Evolutionary conservation across 805 yeast genomes (phyloP).

Genomic region (Ogataea ramenticola): DNA sequence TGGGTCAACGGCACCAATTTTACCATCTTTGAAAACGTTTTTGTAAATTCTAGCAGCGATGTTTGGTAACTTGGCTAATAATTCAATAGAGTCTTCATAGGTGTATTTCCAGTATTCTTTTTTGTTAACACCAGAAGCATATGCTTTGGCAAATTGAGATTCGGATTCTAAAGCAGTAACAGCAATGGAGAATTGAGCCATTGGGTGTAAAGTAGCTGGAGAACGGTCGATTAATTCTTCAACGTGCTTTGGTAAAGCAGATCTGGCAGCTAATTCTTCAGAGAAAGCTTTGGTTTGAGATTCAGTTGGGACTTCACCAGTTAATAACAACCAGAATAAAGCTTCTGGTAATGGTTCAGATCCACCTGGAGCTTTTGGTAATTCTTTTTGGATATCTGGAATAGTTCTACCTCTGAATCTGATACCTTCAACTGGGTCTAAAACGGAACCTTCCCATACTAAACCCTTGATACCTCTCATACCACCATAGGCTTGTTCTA

Average conservation of each 20-base stretch:
- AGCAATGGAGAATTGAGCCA: slow-evolving; percentile 86
- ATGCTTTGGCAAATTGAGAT: slow-evolving; percentile 79
- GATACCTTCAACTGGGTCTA: slow-evolving; percentile 81
- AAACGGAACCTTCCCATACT: slow-evolving; percentile 85
- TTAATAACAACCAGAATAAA: slow-evolving; percentile 72
- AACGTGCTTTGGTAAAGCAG: slow-evolving; percentile 74
- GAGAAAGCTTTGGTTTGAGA: slow-evolving; percentile 64
- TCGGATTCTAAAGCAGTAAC: slow-evolving; percentile 75
- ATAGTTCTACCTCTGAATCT: slow-evolving; percentile 81
- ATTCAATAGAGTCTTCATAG: slow-evolving; percentile 72
- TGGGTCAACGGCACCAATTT: slow-evolving; percentile 42
- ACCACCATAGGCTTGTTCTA: slow-evolving; percentile 87
- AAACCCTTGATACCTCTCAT: slow-evolving; percentile 83
- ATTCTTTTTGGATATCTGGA: slow-evolving; percentile 65
- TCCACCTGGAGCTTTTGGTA: slow-evolving; percentile 71
- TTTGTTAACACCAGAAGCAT: slow-evolving; percentile 77
- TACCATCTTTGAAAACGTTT: slow-evolving; percentile 79
- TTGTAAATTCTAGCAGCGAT: slow-evolving; percentile 81
- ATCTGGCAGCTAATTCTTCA: slow-evolving; percentile 72
- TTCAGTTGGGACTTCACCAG: slow-evolving; percentile 77
- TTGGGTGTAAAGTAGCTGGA: slow-evolving; percentile 76
- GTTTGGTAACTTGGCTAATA: slow-evolving; percentile 73
- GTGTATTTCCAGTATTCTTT: slow-evolving; percentile 80
- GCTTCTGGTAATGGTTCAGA: slow-evolving; percentile 68
- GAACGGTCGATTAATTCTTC: slow-evolving; percentile 63